Base-by-base conservation (phyloP, 1,284 basidiomycete genomes). In the Naganishia cerealis region DNA sequence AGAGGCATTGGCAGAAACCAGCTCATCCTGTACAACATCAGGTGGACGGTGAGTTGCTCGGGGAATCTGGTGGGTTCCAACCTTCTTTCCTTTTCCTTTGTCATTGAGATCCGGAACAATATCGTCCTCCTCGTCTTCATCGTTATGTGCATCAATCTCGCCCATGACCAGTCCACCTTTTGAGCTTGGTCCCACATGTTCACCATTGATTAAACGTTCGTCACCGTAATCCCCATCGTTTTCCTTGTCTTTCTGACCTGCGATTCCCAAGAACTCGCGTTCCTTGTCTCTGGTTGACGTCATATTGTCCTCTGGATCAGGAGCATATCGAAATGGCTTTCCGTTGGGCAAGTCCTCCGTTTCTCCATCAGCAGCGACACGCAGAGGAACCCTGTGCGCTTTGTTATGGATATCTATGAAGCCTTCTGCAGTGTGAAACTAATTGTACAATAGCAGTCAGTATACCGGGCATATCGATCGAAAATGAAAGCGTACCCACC, bases 351-450 rank as follows among this genome's bases (percentile, higher is more conserved):
- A 42, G 36, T 56, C 24, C n/a, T 71, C 70, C 0, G 57, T 52
- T 40, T 71, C 70, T 4, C 70, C 70, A 57, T 71, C 70, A 2
- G 57, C 43, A 12, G 70, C 42, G 42, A 71, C 59, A 4, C 39
- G 29, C 40, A 71, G 42, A 12, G 66, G 62, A 16, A 68, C 56
- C 3, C 62, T 46, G 52, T 57, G 36, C 2, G 67, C 67, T 26
- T 68, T 52, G 6, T 26, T 24, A 73, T 73, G 52, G 75, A 74
- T 46, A 75, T 73, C 24, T 72, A 71, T 24, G 73, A 74, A 57
- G 65, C 58, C 66, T 72, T 67, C 10, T 69, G 48, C 36, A 71
- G 75, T 43, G 67, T 63, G 18, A 70, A 68, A 39, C 73, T 73
- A 16, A 24, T 50, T 73, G 43, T 42, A 71, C 71, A 13, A 46